Evolutionary conservation across 75 land plant genomes (phyloP).

Genomic region (Cunninghamia lanceolata): DNA sequence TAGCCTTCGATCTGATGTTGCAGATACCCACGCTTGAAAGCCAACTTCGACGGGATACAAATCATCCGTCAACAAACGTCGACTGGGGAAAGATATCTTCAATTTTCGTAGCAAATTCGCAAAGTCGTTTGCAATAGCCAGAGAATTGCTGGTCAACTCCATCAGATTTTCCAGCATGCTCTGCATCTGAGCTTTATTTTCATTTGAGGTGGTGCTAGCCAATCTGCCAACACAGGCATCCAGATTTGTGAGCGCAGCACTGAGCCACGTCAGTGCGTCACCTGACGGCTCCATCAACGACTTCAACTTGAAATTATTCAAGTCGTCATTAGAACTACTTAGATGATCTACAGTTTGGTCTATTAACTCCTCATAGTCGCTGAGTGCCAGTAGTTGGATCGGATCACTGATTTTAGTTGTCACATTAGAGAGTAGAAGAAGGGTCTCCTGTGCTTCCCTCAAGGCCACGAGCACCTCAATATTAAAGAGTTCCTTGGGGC

Average conservation of each 20-base stretch:
- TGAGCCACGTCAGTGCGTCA: conserved; percentile 1
- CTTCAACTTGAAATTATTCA: neutral
- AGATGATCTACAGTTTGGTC: conserved; percentile 34
- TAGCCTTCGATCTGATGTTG: conserved; percentile 31
- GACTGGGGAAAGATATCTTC: conserved; percentile 15
- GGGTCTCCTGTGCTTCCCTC: conserved; percentile 12
- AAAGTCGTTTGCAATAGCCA: conserved; percentile 28
- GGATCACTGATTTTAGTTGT: conserved; percentile 11
- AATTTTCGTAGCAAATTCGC: neutral
- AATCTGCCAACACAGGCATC: conserved; percentile 14
- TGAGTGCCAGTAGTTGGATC: conserved; percentile 24
- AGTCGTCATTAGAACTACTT: neutral
- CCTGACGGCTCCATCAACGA: conserved; percentile 18
- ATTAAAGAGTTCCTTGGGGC: conserved; percentile 35
- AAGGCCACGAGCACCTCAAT: conserved; percentile 20
- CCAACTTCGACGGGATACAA: neutral
- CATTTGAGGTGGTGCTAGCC: neutral
- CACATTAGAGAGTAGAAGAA: neutral
- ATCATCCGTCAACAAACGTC: conserved; percentile 8
- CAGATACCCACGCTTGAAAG: conserved; percentile 28
- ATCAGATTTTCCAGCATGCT: conserved; percentile 11
- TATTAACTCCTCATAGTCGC: conserved; percentile 53
- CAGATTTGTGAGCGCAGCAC: neutral
- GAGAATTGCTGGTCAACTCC: conserved; percentile 26
- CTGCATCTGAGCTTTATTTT: neutral